Evolutionary conservation across 2,329 filamentous ascomycete genomes (phyloP), one percentile per base, ranked within the genome.

Genomic region (Fusarium sp.): DNA sequence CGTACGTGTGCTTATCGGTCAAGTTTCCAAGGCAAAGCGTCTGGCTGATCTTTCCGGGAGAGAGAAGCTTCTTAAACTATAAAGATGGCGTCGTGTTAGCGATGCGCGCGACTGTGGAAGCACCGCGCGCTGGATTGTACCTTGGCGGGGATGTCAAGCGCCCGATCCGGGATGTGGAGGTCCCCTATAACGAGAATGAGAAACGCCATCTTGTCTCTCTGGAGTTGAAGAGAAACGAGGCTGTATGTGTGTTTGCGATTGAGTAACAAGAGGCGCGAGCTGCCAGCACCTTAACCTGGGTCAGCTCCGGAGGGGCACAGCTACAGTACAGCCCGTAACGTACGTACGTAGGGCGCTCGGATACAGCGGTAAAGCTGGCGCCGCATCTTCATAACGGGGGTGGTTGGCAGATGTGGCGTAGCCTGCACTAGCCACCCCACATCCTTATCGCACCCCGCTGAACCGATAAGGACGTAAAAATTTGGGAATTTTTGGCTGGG

Each of bases 131-230:
- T 51, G 53, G 31, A 53, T 67, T 20, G 56, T 85, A 94, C 93
- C 89, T 97, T 97, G 80, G 91, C 86, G 62, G 94, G 94, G 76
- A 97, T 94, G 80, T 97, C 94, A 70, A 96, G 89, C 74, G 93
- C 94, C 79, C 94, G 87, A 81, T 97, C 94, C 75, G 94, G 94
- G 81, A 97, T 97, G 83, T 97, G 94, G 56, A 97, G 88, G 83
- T 97, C 94, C 79, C 93, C 93, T 74, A 97, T 93, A 77, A 96
- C 93, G 78, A 97, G 88, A 77, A 97, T 94, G 72, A 97, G 86
- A 82, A 95, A 93, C 70, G 93, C 93, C 84, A 95, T 93, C 85
- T 89, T 91, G 66, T 68, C 61, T 70, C 72, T 64, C 57, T 62
- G 23, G 37, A 26, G 51, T 58, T 46, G 64, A 52, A 65, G 69